Evolutionary conservation across 2,329 filamentous ascomycete genomes (phyloP).

Genomic region (Beauveria sp.): DNA sequence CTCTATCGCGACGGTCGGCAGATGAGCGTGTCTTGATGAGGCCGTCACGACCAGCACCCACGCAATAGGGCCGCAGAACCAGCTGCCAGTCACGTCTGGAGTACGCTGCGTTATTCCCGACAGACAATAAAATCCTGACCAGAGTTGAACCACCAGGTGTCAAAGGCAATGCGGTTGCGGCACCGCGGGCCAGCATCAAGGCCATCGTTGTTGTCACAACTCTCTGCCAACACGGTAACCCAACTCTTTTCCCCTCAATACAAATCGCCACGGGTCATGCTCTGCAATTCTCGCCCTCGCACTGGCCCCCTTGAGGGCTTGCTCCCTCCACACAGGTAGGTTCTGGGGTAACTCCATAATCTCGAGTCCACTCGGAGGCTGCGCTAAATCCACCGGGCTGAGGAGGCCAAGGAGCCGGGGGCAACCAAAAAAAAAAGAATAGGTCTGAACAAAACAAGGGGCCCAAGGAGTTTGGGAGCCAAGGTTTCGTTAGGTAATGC

Average conservation of each 20-base stretch:
- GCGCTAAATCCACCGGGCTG: not conserved
- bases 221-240: not conserved
- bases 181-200: not conserved
- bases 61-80: not conserved
- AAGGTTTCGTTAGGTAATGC: conserved; percentile 2
- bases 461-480: not conserved
- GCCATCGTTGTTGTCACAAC: not conserved
- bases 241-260: not conserved
- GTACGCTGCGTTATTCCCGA: not conserved
- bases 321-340: not conserved
- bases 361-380: not conserved
- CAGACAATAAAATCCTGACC: not conserved
- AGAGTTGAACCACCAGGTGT: not conserved
- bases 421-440: not conserved
- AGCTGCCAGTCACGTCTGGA: not conserved
- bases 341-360: conserved; percentile 3
- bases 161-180: not conserved
- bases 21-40: not conserved
- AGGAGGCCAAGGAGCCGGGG: not conserved
- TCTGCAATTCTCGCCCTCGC: conserved; percentile 6
- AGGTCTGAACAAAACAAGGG: not conserved
- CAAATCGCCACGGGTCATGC: not conserved
- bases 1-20: not conserved
- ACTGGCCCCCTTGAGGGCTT: conserved; percentile 1
- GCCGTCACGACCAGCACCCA: conserved; percentile 2